Evolutionary conservation across 257 asterid genomes (phyloP).

Genomic region (Thymus quinquecostatus): DNA sequence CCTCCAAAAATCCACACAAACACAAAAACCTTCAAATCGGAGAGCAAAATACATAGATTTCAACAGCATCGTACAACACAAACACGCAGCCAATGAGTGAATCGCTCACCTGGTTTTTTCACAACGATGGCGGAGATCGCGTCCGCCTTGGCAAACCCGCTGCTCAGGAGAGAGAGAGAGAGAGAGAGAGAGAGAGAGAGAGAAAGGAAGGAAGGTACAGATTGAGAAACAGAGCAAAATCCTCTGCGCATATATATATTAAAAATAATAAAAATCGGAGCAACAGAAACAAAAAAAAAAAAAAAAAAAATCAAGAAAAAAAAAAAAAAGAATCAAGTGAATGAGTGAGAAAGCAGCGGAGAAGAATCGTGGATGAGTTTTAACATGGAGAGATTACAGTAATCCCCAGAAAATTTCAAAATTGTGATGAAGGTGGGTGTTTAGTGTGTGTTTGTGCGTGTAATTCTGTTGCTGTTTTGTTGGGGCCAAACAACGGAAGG

Average conservation of each 20-base stretch:
- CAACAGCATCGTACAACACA: slow-evolving; percentile 2
- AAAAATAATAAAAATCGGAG: neutral
- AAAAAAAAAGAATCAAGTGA: neutral
- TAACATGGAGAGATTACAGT: slow-evolving; percentile 17
- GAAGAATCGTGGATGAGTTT: slow-evolving; percentile 11
- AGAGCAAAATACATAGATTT: slow-evolving; percentile 1
- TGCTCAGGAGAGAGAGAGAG: slow-evolving; percentile 23
- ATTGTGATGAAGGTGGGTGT: slow-evolving; percentile 30
- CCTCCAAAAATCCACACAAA: slow-evolving; percentile 24
- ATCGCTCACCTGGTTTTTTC: slow-evolving; percentile 34
- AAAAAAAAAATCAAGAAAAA: neutral
- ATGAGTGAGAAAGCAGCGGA: slow-evolving; percentile 13
- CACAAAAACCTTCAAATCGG: slow-evolving; percentile 22
- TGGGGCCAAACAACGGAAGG: slow-evolving; percentile 25
- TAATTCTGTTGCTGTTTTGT: slow-evolving; percentile 36
- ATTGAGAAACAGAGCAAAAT: slow-evolving; percentile 16
- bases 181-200: neutral
- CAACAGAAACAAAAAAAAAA: too few species aligned
- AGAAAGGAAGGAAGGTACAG: slow-evolving; percentile 11
- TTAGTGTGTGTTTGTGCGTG: slow-evolving; percentile 35
- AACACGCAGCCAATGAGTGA: neutral
- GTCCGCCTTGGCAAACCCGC: slow-evolving; percentile 38
- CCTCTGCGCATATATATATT: neutral
- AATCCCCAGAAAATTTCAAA: slow-evolving; percentile 29
- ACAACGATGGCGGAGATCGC: slow-evolving; percentile 32